Percentiles rank a stretch among this genome's conserved stretches.
phyloP scores from a whole-genome alignment of 2,329 filamentous ascomycete genomes.

The Grosmannia penicillata region DNA sequence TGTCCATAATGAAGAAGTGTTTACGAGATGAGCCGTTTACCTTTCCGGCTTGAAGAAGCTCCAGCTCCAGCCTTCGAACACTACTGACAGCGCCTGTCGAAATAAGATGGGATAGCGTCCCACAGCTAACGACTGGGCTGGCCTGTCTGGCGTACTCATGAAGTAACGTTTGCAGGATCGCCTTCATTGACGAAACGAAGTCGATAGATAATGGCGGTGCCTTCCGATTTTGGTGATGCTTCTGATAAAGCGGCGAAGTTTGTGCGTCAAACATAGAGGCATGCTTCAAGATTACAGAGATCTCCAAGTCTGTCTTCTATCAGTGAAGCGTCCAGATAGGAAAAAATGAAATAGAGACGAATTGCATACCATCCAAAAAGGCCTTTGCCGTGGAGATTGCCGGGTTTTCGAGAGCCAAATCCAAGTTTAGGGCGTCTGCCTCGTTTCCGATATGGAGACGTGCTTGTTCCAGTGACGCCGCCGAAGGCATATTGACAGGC shows the following conservation, averaged over 20 bases:
- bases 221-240: constrained; percentile 22
- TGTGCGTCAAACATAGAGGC: constrained; percentile 19
- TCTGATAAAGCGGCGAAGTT: constrained; percentile 25
- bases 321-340: background rate
- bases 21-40: constrained; percentile 17
- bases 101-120: constrained; percentile 20
- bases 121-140: constrained; percentile 14
- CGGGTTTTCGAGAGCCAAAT: constrained; percentile 16
- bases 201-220: constrained; percentile 14
- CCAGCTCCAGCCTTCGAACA: constrained; percentile 33
- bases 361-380: constrained; percentile 34
- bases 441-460: constrained; percentile 16
- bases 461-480: constrained; percentile 12
- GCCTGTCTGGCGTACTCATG: constrained; percentile 17
- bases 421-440: constrained; percentile 24
- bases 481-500: constrained; percentile 19
- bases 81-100: constrained; percentile 22
- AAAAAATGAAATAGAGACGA: background rate
- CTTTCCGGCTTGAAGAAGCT: constrained; percentile 35
- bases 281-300: constrained; percentile 21
- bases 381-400: constrained; percentile 26
- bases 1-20: constrained; percentile 6
- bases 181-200: constrained; percentile 20
- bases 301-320: constrained; percentile 29
- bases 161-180: constrained; percentile 22